A percentile compares a stretch with the other conserved stretches of the same genome.
Evolutionary conservation across 2,329 filamentous ascomycete species (phyloP).

Genomic region (Fusarium liriodendri): DNA sequence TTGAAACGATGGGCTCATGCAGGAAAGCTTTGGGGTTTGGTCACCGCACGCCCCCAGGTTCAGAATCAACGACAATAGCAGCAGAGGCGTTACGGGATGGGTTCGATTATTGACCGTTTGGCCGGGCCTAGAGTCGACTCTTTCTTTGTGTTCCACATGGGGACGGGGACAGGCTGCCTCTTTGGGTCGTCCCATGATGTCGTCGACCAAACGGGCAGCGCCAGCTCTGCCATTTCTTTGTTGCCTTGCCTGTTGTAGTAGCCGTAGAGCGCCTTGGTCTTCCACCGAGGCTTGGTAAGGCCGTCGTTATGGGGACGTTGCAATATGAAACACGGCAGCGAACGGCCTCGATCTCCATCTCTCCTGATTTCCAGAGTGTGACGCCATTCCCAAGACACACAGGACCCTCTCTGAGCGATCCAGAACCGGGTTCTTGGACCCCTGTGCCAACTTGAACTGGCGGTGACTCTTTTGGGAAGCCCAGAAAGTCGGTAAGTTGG

Average conservation of each 20-base stretch:
- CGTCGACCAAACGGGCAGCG: not conserved
- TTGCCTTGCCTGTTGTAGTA: slow-evolving; percentile 3
- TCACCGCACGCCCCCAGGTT: not conserved
- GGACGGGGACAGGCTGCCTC: not conserved
- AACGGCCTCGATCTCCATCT: slow-evolving; percentile 22
- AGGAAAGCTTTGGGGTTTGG: not conserved
- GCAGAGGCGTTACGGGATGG: not conserved
- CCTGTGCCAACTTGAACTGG: slow-evolving; percentile 33
- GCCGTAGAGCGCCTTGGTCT: slow-evolving; percentile 7
- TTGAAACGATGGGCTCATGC: not conserved
- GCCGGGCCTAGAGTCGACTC: not conserved
- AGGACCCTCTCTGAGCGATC: slow-evolving; percentile 4
- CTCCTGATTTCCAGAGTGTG: slow-evolving; percentile 9
- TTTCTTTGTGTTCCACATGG: not conserved
- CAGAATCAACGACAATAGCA: not conserved
- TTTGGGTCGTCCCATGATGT: not conserved
- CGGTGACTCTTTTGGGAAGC: slow-evolving; percentile 21
- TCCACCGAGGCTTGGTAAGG: slow-evolving; percentile 4
- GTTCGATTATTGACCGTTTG: slow-evolving; percentile 7
- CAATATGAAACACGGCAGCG: slow-evolving; percentile 13
- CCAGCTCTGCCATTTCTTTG: not conserved
- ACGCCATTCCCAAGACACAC: slow-evolving; percentile 9
- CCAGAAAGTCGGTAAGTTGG: slow-evolving; percentile 39
- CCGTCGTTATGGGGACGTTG: slow-evolving; percentile 19
- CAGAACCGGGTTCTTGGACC: slow-evolving; percentile 19